Evolutionary conservation across 306 rosid species (phyloP).

Genomic region (Trichosanthes truncata): DNA sequence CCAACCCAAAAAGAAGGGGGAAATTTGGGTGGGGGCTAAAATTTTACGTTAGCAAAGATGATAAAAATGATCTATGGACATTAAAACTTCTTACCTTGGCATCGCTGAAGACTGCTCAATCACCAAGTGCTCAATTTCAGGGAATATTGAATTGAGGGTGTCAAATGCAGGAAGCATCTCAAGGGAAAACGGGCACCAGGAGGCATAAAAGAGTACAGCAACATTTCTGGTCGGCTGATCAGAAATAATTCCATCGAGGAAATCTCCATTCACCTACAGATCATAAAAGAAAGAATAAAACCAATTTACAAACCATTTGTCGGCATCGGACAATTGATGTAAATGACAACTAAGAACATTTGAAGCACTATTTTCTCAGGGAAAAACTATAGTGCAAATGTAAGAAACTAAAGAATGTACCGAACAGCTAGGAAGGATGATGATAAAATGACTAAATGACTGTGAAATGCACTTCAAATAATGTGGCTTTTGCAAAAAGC

Average conservation of each 20-base stretch:
- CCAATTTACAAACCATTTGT: background rate
- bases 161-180: constrained; percentile 39
- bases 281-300: background rate
- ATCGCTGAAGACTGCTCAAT: constrained; percentile 57
- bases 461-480: background rate
- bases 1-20: background rate
- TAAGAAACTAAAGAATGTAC: background rate
- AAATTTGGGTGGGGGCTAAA: background rate
- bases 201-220: constrained; percentile 57
- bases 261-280: constrained; percentile 55
- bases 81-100: constrained; percentile 46
- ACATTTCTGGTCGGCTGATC: constrained; percentile 25
- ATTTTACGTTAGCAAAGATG: background rate
- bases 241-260: constrained; percentile 32
- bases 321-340: background rate
- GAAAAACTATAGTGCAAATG: background rate
- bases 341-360: background rate
- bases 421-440: background rate
- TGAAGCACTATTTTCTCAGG: background rate
- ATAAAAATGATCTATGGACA: background rate
- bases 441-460: background rate
- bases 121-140: constrained; percentile 52
- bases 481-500: background rate
- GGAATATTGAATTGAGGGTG: constrained; percentile 51
- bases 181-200: constrained; percentile 61